Evolutionary conservation across 108 stramenopile genomes (phyloP).

Genomic region (Stephanodiscus minutulus): DNA sequence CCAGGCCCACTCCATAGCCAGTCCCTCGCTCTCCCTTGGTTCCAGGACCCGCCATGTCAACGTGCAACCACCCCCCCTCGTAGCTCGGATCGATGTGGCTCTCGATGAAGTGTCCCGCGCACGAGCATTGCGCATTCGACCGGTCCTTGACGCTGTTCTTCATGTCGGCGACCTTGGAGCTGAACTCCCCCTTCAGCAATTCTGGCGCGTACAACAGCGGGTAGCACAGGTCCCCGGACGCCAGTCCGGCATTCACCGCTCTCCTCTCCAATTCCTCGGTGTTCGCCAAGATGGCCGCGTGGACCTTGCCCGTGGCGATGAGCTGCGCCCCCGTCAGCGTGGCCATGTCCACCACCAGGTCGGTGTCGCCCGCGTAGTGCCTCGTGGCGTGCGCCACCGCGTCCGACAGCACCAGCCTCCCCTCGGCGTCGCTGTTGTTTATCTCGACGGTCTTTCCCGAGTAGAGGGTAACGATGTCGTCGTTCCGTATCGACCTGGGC

Average conservation of each 20-base stretch:
- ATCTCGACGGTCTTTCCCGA: slow-evolving; percentile 91
- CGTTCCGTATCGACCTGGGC: slow-evolving; percentile 71
- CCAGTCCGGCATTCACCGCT: slow-evolving; percentile 52
- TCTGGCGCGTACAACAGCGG: slow-evolving; percentile 85
- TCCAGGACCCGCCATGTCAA: slow-evolving; percentile 87
- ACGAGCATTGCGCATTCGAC: slow-evolving; percentile 78
- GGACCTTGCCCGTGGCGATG: slow-evolving; percentile 72
- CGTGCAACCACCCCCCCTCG: slow-evolving; percentile 79
- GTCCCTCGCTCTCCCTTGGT: slow-evolving; percentile 81
- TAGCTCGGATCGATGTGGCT: slow-evolving; percentile 63
- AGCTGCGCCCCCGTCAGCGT: slow-evolving; percentile 91
- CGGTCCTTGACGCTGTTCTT: slow-evolving; percentile 87
- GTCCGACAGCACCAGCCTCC: slow-evolving; percentile 77
- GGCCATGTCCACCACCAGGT: slow-evolving; percentile 59
- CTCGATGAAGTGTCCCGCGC: slow-evolving; percentile 90
- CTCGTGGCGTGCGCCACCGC: slow-evolving; percentile 77
- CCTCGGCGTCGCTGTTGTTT: slow-evolving; percentile 92
- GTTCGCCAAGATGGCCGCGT: slow-evolving; percentile 79
- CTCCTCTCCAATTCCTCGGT: slow-evolving; percentile 63
- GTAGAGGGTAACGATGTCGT: slow-evolving; percentile 77
- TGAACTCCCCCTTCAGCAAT: slow-evolving; percentile 71
- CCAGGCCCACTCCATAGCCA: slow-evolving; percentile 90
- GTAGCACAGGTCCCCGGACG: slow-evolving; percentile 73
- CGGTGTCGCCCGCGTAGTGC: slow-evolving; percentile 49
- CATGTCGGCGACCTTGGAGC: slow-evolving; percentile 83